Base-by-base conservation (phyloP, 495 filamentous ascomycete species). In the Penicillium steckii region DNA sequence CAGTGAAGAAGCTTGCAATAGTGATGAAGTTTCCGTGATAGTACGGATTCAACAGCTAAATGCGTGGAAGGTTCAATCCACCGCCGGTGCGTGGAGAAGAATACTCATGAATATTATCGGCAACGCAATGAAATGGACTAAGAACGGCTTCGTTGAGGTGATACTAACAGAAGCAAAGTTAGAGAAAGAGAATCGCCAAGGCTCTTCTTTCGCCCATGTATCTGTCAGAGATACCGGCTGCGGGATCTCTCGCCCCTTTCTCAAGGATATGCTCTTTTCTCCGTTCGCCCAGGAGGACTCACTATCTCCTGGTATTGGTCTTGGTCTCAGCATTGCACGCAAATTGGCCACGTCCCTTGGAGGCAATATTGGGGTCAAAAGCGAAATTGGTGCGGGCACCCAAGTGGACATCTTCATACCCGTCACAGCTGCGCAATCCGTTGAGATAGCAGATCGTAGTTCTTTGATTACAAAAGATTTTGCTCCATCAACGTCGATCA, bases 71-170 rank as follows among this genome's bases (percentile, higher is more conserved):
- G 81, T 86, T 64, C 69, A 65, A 13, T 79, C 78, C 0, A 73
- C 85, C 23, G 76, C 83, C 1, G 85, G 85, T 6, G 85, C 84
- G 0, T 74, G 86, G 63, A 74, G 81, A 29, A 73, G 87, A 21
- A 77, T 89, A 12, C 73, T 90, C 22, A 85, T 88, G 82, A 89
- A 90, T 57, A 60, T 89, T 1, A 78, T 87, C 27, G 83, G 87
- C 9, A 90, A 90, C 62, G 79, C 87, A 0, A 68, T 89, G 21
- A 90, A 90, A 48, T 88, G 84, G 62, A 87, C 82, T 5, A 67
- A 62, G 10, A 62, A 66, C 0, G 87, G 87, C 3, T 82, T 74
- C 54, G 81, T 90, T 25, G 74, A 80, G 25, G 71, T 89, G 7
- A 71, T 69, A 0, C 69, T 88, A n/a, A 50, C 72, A 61, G 46